Percentiles rank a stretch among this genome's conserved stretches.
These are phyloP conservation scores for Astrocystis sublimbata DNA, from an alignment of 495 filamentous ascomycete species.

Conservation along the genomic window DNA sequence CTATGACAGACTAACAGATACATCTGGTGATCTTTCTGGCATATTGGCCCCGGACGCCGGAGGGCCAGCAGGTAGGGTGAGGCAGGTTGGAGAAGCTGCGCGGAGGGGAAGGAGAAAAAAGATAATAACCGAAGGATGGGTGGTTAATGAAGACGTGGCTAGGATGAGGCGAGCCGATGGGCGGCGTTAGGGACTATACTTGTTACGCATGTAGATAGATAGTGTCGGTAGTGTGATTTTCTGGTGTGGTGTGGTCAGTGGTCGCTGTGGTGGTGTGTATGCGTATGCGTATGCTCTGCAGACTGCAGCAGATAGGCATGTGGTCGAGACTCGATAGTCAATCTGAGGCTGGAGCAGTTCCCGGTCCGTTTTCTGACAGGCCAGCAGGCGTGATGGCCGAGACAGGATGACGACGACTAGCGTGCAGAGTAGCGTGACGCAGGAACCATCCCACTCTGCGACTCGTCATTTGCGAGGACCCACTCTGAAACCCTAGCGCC, in stretches of 20 bases:
- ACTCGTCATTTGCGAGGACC: constrained; percentile 1
- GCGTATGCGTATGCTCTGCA: too few species aligned
- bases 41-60: constrained; percentile 16
- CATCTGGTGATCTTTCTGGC: background rate
- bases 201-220: too few species aligned
- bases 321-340: too few species aligned
- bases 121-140: background rate
- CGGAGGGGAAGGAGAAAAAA: background rate
- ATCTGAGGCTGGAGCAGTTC: too few species aligned
- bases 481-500: background rate
- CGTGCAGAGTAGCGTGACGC: background rate
- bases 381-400: too few species aligned
- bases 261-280: background rate
- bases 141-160: background rate
- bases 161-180: background rate
- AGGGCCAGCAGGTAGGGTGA: background rate
- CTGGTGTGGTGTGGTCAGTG: background rate
- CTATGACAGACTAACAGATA: constrained; percentile 15
- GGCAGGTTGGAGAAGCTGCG: background rate
- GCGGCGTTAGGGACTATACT: too few species aligned
- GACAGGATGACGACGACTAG: constrained; percentile 16
- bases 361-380: background rate
- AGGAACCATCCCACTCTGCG: constrained; percentile 7
- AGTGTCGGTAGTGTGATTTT: too few species aligned
- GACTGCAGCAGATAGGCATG: too few species aligned